Base-by-base conservation (phyloP, 805 yeast species). In the Starmerella tilneyi region DNA sequence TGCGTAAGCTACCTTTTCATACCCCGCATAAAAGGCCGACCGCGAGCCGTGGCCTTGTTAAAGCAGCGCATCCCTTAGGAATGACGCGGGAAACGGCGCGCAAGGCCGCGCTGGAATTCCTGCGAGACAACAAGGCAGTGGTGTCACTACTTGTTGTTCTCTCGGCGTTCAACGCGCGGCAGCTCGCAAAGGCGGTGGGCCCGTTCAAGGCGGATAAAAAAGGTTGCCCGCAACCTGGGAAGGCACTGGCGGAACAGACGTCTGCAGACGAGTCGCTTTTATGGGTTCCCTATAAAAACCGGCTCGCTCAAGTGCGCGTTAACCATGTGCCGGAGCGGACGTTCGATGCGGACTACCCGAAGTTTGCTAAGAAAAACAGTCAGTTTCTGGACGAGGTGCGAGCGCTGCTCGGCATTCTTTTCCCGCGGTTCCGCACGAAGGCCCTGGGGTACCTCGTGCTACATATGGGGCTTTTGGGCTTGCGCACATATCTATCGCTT, bases 401-500 rank as follows among this genome's bases (percentile, higher is more conserved):
- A 31, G 81, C 88, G 27, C 74, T 88, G 32, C 81, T 94, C 81
- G 73, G 76, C 55, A 81, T 88, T 31, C 67, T 88, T 53, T 76
- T 86, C n/a, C 96, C 96, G 0, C 74, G 73, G 43, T 59, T 81
- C 49, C 70, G 73, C 48, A 76, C 82, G 51, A 77, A 75, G 56
- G 84, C 84, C 57, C 70, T 85, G 0, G 70, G 75, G 16, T 64
- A 84, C 38, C 64, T 88, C 34, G 61, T 75, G 3, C 68, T 84
- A 7, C 95, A 88, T 58, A 76, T 88, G 46, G 68, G 76, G 49
- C 82, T 85, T 54, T 69, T 88, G 32, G 68, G 84, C 19, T 70
- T 84, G 52, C 71, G 97, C 63, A 88, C 97, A 0, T 88, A 88
- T 81, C 70, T 88, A 48, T 81, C 92, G 23, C 69, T 88, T 45